A percentile compares a stretch with the other conserved stretches of the same genome.
Conservation (phyloP, 179 eudicot species). For the Spergularia azorica region DNA sequence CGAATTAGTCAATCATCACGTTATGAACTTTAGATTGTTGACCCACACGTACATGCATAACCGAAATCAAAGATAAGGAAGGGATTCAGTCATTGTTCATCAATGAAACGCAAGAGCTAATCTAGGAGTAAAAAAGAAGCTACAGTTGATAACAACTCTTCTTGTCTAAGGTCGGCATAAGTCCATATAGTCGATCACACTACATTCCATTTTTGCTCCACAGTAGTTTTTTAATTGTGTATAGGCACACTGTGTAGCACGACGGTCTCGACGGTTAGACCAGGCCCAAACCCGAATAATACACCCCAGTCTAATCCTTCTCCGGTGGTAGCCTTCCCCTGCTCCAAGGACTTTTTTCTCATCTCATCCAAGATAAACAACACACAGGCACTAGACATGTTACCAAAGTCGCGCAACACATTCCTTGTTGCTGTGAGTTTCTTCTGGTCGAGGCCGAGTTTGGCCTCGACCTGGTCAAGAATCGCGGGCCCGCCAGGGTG, state of each 20-base stretch:
- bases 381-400: slow-evolving; percentile 37
- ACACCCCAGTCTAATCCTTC: slow-evolving; percentile 35
- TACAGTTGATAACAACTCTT: too few species aligned
- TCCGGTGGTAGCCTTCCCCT: slow-evolving; percentile 26
- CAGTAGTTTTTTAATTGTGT: not conserved
- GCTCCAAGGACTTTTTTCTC: slow-evolving; percentile 31
- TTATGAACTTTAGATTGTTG: too few species aligned
- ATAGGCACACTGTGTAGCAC: slow-evolving; percentile 33
- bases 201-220: too few species aligned
- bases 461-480: slow-evolving; percentile 24
- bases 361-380: slow-evolving; percentile 31
- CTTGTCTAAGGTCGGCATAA: too few species aligned
- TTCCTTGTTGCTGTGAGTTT: slow-evolving; percentile 21
- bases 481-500: slow-evolving; percentile 34
- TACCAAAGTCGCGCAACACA: slow-evolving; percentile 31
- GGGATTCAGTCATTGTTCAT: too few species aligned
- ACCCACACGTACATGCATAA: too few species aligned
- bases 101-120: too few species aligned
- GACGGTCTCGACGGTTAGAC: slow-evolving; percentile 32
- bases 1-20: too few species aligned
- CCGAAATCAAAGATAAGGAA: too few species aligned
- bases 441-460: slow-evolving; percentile 23
- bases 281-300: slow-evolving; percentile 35
- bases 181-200: too few species aligned
- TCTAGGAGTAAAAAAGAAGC: too few species aligned